Conservation (phyloP, 768 basidiomycete species). For the Postia placenta region DNA sequence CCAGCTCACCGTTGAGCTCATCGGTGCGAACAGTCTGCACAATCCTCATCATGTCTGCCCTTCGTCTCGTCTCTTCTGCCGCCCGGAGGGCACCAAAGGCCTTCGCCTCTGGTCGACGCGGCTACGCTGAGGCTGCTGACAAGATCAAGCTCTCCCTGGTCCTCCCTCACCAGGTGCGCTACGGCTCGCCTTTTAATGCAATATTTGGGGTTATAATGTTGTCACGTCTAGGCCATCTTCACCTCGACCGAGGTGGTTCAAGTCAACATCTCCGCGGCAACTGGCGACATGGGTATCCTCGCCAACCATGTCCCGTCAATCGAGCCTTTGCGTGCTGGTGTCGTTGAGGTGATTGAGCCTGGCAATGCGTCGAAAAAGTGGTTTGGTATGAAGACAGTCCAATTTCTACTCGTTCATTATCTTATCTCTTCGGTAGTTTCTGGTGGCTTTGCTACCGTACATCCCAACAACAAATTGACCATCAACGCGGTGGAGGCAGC, state of each 20-base stretch:
- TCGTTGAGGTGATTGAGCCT: slow-evolving; percentile 90
- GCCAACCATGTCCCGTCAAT: slow-evolving; percentile 99
- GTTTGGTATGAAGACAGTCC: slow-evolving; percentile 90
- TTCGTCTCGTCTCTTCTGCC: slow-evolving; percentile 63
- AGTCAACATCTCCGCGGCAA: slow-evolving; percentile 90
- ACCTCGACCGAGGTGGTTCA: slow-evolving; percentile 88
- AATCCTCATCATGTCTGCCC: slow-evolving; percentile 52
- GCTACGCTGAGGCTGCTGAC: slow-evolving; percentile 88
- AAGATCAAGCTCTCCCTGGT: slow-evolving; percentile 91
- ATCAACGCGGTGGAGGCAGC: slow-evolving; percentile 98
- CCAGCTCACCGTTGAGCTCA: slow-evolving; percentile 15
- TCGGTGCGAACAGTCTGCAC: slow-evolving; percentile 10
- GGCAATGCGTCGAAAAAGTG: slow-evolving; percentile 82
- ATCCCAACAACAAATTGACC: slow-evolving; percentile 94
- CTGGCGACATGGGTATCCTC: slow-evolving; percentile 98
- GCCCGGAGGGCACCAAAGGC: slow-evolving; percentile 52
- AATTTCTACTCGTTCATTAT: neutral
- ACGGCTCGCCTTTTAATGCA: slow-evolving; percentile 5
- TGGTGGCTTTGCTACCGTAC: slow-evolving; percentile 95
- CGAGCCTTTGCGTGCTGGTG: slow-evolving; percentile 89
- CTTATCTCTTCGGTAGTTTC: slow-evolving; percentile 51
- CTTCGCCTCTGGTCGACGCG: slow-evolving; percentile 56
- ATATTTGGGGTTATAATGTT: slow-evolving; percentile 5
- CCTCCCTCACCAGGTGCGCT: slow-evolving; percentile 90
- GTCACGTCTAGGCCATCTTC: slow-evolving; percentile 69